Base-by-base conservation (phyloP, 176 grass and related monocot genomes). In the Oryza australiensis region DNA sequence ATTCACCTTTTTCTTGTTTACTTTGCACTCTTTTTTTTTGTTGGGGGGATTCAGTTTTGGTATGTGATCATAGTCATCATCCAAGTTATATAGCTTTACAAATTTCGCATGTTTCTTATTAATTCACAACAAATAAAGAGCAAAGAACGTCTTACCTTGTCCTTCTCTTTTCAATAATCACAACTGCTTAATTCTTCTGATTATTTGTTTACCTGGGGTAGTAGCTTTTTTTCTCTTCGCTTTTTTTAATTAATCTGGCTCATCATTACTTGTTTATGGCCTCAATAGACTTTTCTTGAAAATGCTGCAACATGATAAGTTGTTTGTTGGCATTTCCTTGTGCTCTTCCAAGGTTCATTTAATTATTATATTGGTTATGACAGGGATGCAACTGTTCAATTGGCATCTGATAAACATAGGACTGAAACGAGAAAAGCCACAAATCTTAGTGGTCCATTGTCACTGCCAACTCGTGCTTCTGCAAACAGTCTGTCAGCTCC, bases 401-500 rank as follows among this genome's bases (percentile, higher is more conserved):
- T 75, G 80, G 37, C 77, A 76, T 77, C 78, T 88, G 85, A 91
- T 0, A 95, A 89, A 86, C 90, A 86, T 84, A 95, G 82, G 92
- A 85, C 16, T 85, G 93, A 99, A 14, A 64, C 57, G 2, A 92
- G 91, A 68, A 91, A 84, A 94, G 83, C 80, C 38, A n/a, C 79
- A 74, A 99, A 93, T 84, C 92, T 99, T 70, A 99, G 96, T 68
- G 96, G 96, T 62, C 96, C 96, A 74, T 79, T 99, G 65, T 93
- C 92, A 81, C 84, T 99, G 81, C 96, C 96, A 83, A 99, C 89
- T 87, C 93, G 96, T 88, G 96, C 96, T 57, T 95, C 96, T 75
- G 96, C 96, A 88, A 99, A 99, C 80, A 99, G 96, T 90, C 76
- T 90, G 34, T 99, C 96, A 37, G 96, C 96, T 94, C 96, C 96